Percentiles rank a stretch among this genome's conserved stretches.
These are phyloP conservation scores for Gremmenia infestans DNA, from an alignment of 2,329 filamentous ascomycete species.

Conservation along the genomic window DNA sequence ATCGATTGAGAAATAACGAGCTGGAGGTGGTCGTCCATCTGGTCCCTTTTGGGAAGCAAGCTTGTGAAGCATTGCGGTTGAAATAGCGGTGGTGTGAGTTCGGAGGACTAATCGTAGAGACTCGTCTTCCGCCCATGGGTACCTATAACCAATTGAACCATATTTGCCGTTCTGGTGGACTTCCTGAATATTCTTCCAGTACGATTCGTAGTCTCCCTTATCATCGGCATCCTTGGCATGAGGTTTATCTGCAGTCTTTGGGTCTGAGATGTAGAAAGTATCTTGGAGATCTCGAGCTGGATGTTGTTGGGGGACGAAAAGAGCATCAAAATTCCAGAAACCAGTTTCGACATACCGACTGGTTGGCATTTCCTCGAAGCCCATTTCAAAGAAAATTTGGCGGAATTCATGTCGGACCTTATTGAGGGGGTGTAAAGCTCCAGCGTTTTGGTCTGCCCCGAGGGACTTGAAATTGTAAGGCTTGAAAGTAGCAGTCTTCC, in stretches of 20 bases:
- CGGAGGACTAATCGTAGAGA: constrained; percentile 82
- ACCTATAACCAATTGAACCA: constrained; percentile 93
- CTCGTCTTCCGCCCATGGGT: constrained; percentile 87
- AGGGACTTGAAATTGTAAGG: constrained; percentile 71
- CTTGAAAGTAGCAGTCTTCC: constrained; percentile 90
- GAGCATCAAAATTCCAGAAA: constrained; percentile 98
- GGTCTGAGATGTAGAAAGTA: constrained; percentile 97
- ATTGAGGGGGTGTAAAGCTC: constrained; percentile 68
- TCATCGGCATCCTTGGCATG: constrained; percentile 50
- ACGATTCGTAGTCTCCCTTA: constrained; percentile 69
- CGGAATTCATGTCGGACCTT: constrained; percentile 96
- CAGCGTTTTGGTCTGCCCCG: constrained; percentile 56
- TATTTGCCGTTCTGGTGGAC: constrained; percentile 91
- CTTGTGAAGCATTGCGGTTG: constrained; percentile 84
- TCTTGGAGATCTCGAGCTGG: constrained; percentile 96
- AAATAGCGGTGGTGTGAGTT: constrained; percentile 93
- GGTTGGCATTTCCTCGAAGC: constrained; percentile 97
- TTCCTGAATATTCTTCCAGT: constrained; percentile 81
- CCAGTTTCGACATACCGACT: constrained; percentile 90
- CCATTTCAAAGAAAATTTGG: constrained; percentile 98
- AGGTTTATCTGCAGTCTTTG: constrained; percentile 66
- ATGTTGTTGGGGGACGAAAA: constrained; percentile 96
- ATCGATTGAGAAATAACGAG: constrained; percentile 98
- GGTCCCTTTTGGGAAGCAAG: constrained; percentile 78
- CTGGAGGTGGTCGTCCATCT: constrained; percentile 57